Evolutionary conservation across 192 early-diverging fungal species (phyloP).

Genomic region (Gamsiella multidivaricata): DNA sequence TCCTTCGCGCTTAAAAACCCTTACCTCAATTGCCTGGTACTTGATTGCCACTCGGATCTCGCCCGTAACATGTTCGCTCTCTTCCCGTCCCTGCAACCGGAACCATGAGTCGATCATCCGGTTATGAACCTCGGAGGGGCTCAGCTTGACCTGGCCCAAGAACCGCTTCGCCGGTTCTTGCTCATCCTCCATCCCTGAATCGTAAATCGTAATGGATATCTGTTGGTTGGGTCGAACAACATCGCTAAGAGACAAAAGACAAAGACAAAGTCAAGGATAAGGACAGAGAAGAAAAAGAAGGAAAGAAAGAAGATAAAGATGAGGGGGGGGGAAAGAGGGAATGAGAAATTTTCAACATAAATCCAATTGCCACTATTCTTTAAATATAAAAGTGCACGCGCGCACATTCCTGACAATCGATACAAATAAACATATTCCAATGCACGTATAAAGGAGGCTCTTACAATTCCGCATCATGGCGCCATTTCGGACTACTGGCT

Average conservation of each 20-base stretch:
- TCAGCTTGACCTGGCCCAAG: constrained; percentile 57
- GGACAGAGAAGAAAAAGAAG: background rate
- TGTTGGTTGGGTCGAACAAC: constrained; percentile 52
- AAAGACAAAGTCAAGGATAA: too few relatives aligned
- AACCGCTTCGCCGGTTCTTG: constrained; percentile 46
- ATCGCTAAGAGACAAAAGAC: constrained; percentile 43
- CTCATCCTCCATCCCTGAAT: constrained; percentile 43
- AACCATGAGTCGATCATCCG: constrained; percentile 60
- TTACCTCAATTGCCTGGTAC: constrained; percentile 53
- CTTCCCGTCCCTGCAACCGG: constrained; percentile 40
- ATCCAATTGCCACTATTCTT: too few relatives aligned
- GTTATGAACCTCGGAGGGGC: constrained; percentile 55
- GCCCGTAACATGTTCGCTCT: constrained; percentile 44
- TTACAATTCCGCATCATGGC: constrained; percentile 55
- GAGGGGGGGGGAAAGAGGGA: too few relatives aligned
- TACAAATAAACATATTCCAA: background rate
- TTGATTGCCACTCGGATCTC: constrained; percentile 60
- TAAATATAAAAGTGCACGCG: too few relatives aligned
- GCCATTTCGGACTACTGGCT: constrained; percentile 60
- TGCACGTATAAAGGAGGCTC: constrained; percentile 5
- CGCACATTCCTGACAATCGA: too few relatives aligned
- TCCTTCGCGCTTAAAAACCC: too few relatives aligned
- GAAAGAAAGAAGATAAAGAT: background rate
- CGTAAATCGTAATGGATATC: constrained; percentile 52
- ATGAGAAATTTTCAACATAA: too few relatives aligned